Evolutionary conservation across 2,329 filamentous ascomycete species (phyloP), one percentile per base, ranked within the genome.

Genomic region (Fusarium illudens): DNA sequence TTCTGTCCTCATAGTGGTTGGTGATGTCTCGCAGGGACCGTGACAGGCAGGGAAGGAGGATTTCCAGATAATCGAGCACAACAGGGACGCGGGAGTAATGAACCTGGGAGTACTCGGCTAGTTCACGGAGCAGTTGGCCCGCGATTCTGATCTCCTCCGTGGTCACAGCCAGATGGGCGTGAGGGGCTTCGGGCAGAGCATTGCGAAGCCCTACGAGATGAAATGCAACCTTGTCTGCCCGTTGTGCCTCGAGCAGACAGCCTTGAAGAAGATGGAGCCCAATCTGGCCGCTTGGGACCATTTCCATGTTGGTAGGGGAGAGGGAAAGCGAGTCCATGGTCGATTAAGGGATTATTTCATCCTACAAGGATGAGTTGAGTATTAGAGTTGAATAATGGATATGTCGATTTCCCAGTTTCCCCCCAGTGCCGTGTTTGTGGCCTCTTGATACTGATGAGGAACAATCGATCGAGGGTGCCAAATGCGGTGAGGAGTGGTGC

Each of bases 31-130:
- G 75, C 15, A 90, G 74, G 1, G 84, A 84, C 58, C 79, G 82
- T 54, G 79, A 81, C 17, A 89, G 77, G 58, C 86, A 87, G 1
- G 87, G 87, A 3, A 90, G 78, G 15, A 89, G 69, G 60, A 88
- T 79, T 59, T 86, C 83, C 48, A 90, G 81, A 70, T 89, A 84
- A 71, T 87, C 83, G 32, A 86, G 74, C 25, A 89, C 80, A 15
- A 85, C 75, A 1, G 83, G 81, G 7, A 88, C 78, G 17, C 86
- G 83, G 22, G 79, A 73, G 53, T 81, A 75, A 70, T 89, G 83
- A 25, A 86, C 76, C 52, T 85, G 84, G 22, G 85, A 84, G 34
- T 83, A 79, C 62, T 89, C 85, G 46, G 84, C 84, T 15, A 90
- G 77, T 54, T 87, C 83, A 37, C 85, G 83, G 9, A 90, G 82